Conservation (phyloP, 257 asterid genomes). For the Nicotiana undulata region DNA sequence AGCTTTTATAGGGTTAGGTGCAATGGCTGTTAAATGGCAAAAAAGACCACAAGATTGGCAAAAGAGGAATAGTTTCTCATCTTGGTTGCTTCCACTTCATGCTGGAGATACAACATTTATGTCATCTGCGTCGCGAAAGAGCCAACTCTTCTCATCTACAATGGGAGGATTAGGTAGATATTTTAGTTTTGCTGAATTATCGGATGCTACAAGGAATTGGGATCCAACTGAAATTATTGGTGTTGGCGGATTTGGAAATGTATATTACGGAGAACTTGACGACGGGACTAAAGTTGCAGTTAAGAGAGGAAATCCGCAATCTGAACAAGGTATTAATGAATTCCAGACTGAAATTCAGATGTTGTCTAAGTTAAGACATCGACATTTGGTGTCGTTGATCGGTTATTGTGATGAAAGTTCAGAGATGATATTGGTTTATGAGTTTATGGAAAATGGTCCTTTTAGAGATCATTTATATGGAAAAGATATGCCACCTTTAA, state of each 20-base stretch:
- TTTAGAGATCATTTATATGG: conserved; percentile 21
- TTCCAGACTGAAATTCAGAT: conserved; percentile 20
- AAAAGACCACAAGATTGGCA: conserved; percentile 22
- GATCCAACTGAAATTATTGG: conserved; percentile 18
- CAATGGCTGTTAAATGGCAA: conserved; percentile 22
- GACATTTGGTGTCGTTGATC: conserved; percentile 19
- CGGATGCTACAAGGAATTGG: conserved; percentile 19
- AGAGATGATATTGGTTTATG: conserved; percentile 22
- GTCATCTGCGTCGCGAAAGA: conserved; percentile 36
- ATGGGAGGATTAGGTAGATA: conserved; percentile 53
- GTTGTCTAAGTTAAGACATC: conserved; percentile 18
- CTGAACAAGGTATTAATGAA: conserved; percentile 17
- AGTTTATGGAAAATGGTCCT: conserved; percentile 21
- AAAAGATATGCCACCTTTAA: conserved; percentile 3
- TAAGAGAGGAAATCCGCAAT: conserved; percentile 20
- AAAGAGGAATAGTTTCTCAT: conserved; percentile 18
- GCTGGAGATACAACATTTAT: conserved; percentile 39
- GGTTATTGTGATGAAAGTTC: conserved; percentile 21
- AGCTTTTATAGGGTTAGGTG: conserved; percentile 22
- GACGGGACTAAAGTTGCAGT: conserved; percentile 21
- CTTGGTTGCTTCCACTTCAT: conserved; percentile 30
- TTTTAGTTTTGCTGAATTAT: conserved; percentile 38
- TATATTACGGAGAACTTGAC: conserved; percentile 10
- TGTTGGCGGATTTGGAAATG: conserved; percentile 21
- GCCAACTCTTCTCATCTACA: conserved; percentile 41